phyloP scores from a whole-genome alignment of 108 stramenopile species.

The Discostella pseudostelligera region DNA sequence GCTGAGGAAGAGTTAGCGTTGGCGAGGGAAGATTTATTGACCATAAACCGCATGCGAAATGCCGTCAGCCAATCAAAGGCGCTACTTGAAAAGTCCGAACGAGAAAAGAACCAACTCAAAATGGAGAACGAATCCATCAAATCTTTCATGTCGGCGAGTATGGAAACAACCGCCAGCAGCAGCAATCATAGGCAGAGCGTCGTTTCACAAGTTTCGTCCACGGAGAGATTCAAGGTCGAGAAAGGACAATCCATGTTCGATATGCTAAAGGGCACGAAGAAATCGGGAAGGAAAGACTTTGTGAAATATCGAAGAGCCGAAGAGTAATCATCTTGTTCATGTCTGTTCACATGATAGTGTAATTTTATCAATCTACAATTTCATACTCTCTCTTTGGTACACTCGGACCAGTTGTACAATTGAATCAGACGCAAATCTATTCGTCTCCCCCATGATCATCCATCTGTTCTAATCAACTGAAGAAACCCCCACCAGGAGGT shows the following conservation, averaged over 20 bases:
- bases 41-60: slow-evolving; percentile 3
- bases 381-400: no score
- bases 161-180: background rate
- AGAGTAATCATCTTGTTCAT: background rate
- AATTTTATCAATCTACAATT: background rate
- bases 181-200: background rate
- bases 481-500: slow-evolving; percentile 57
- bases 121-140: slow-evolving; percentile 18
- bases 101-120: slow-evolving; percentile 27
- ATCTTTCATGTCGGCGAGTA: background rate
- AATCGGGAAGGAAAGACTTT: slow-evolving; percentile 37
- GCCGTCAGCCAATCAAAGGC: slow-evolving; percentile 15
- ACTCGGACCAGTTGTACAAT: no score
- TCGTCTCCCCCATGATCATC: no score
- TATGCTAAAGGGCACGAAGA: slow-evolving; percentile 35
- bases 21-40: slow-evolving; percentile 6
- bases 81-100: slow-evolving; percentile 12
- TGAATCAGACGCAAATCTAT: no score
- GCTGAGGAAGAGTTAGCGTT: slow-evolving; percentile 13
- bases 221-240: slow-evolving; percentile 33
- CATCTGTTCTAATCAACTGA: slow-evolving; percentile 22
- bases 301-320: slow-evolving; percentile 25
- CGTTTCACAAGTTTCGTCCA: slow-evolving; percentile 18
- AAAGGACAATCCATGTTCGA: slow-evolving; percentile 36
- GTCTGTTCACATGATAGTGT: background rate